These are phyloP conservation scores for Tilletia walkeri DNA, from an alignment of 1,284 basidiomycete genomes.

Conservation along the genomic window DNA sequence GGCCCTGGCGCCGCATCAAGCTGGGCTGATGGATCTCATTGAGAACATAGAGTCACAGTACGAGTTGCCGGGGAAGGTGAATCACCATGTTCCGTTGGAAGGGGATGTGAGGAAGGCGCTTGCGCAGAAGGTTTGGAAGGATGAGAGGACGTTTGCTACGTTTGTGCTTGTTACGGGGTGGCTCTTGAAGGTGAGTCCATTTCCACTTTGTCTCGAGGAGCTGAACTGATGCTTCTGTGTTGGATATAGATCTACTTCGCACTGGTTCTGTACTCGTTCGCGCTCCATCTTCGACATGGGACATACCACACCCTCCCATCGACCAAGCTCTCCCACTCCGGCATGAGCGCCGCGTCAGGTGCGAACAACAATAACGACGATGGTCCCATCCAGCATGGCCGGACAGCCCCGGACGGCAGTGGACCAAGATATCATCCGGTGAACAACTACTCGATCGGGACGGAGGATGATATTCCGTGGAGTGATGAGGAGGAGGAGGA, in stretches of 20 bases:
- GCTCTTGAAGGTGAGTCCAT: slow-evolving; percentile 74
- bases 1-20: slow-evolving; percentile 38
- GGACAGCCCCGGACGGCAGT: slow-evolving; percentile 59
- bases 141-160: slow-evolving; percentile 80
- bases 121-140: slow-evolving; percentile 68
- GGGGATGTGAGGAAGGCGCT: slow-evolving; percentile 57
- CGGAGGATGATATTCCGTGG: slow-evolving; percentile 42
- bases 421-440: slow-evolving; percentile 17
- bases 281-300: slow-evolving; percentile 83
- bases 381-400: slow-evolving; percentile 61
- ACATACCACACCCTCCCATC: slow-evolving; percentile 80
- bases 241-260: slow-evolving; percentile 80
- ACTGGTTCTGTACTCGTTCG: slow-evolving; percentile 86
- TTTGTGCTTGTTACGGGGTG: slow-evolving; percentile 77
- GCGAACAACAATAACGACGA: slow-evolving; percentile 33
- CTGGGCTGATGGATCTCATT: slow-evolving; percentile 52
- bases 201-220: too few species aligned
- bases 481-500: slow-evolving; percentile 39
- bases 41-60: slow-evolving; percentile 51
- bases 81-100: slow-evolving; percentile 52
- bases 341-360: slow-evolving; percentile 24
- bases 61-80: slow-evolving; percentile 29
- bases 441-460: slow-evolving; percentile 27
- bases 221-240: not conserved
- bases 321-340: slow-evolving; percentile 49